Evolutionary conservation across 106 monocot genomes (phyloP).

Genomic region (Apostasia ramifera): DNA sequence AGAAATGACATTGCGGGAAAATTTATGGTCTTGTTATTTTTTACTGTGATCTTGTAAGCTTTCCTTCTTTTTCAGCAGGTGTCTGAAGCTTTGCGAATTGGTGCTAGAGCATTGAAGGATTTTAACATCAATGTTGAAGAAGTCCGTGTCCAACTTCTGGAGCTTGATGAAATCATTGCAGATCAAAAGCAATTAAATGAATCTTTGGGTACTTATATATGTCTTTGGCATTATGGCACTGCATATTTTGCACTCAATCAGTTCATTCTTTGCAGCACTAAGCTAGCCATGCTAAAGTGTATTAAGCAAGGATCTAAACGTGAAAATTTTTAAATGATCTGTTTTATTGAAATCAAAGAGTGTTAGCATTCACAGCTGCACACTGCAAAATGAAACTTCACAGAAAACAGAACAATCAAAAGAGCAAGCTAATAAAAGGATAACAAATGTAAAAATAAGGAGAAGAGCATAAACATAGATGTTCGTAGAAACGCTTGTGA

Average conservation of each 20-base stretch:
- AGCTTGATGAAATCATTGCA: constrained; percentile 45
- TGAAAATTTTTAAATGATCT: too few relatives aligned
- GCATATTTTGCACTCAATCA: too few relatives aligned
- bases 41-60: neutral
- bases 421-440: too few relatives aligned
- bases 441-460: too few relatives aligned
- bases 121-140: constrained; percentile 63
- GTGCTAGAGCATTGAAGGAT: constrained; percentile 65
- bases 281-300: neutral
- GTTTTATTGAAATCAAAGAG: too few relatives aligned
- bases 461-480: too few relatives aligned
- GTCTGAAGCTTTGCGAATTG: constrained; percentile 77
- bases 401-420: too few relatives aligned
- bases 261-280: too few relatives aligned
- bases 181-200: constrained; percentile 59
- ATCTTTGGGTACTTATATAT: constrained; percentile 44
- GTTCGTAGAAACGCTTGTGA: too few relatives aligned
- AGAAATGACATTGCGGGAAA: neutral
- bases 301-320: too few relatives aligned
- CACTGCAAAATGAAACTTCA: too few relatives aligned
- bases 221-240: neutral
- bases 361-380: too few relatives aligned
- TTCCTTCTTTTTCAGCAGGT: constrained; percentile 27
- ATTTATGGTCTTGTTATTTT: neutral
- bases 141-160: constrained; percentile 52